Base-by-base conservation (phyloP, 192 early-diverging fungal genomes). In the Coemansia sp. region DNA sequence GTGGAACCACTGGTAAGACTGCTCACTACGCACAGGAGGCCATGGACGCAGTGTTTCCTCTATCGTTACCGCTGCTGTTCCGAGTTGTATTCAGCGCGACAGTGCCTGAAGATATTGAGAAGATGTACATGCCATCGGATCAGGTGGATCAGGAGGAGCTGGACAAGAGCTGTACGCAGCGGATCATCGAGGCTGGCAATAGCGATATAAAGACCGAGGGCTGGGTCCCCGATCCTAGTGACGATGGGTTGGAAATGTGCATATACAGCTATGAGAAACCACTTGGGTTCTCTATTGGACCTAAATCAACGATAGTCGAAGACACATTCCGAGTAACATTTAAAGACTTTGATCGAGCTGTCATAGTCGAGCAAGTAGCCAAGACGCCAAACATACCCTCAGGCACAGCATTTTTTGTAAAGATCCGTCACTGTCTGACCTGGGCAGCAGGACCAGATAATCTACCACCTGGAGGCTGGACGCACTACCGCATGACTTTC, bases 311-410 rank as follows among this genome's bases (percentile, higher is more conserved):
- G 2, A 54, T 49, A 8, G 75, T 77, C 27, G 76, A 78, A 41
- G 70, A 75, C 32, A 75, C 67, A 41, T 74, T 73, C 38, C 60
- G 67, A 38, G 66, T 82, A 26, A 54, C 66, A 30, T 7, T 16
- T 9, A 55, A 30, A 32, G 74, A 79, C 52, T 79, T 79, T 67
- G 67, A 49, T 25, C 12, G 25, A 7, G 64, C 66, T 2, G 70
- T 82, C 14, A 53, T 82, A 23, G 64, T 80, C 2, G 83, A 80
- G 56, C 67, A 75, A 14, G 64, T 72, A 22, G 81, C 76, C 7
- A 41, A 54, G 25, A 84, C 83, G 31, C 80, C 80, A 1, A 78
- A 80, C 53, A 67, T 84, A 3, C 83, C 83, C 1, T 80, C 73
- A 16, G 83, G 83, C 1, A 68, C 73, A 12, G 54, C 76, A 44